Evolutionary conservation across 371 early-diverging fungal genomes (phyloP), one percentile per base, ranked within the genome.

Genomic region (Mortierella sp.): DNA sequence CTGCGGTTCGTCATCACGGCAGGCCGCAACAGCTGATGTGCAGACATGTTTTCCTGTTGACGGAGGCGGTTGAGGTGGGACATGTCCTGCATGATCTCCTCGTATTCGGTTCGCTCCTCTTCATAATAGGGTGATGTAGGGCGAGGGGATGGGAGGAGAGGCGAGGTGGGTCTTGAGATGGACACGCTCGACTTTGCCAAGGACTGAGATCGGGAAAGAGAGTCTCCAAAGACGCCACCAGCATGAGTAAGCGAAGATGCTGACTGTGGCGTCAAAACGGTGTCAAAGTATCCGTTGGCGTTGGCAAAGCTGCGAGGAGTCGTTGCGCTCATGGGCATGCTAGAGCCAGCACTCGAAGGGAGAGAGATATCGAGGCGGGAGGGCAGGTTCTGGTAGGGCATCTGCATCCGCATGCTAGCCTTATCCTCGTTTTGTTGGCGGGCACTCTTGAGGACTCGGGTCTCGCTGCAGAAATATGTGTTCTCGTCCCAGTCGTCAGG

Each of bases 401-500:
- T 35, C n/a, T 76, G 77, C 44, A n/a, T 72, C 32, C 77, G 76
- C 43, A 74, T 74, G 16, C 32, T 73, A 4, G 56, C 70, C 6
- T 70, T 70, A 1, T 71, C 78, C 14, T 71, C 55, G 63, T 68
- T 77, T 16, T 70, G 75, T 60, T 82, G 83, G 6, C 87, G 82
- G 41, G 87, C 87, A 38, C 83, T 86, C 71, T 82, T 82, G 48
- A 86, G 80, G 8, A 77, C 75, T 4, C 87, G 87, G 5, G 87
- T 86, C 44, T 76, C 73, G 54, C 75, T 82, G 71, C 82, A 82
- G 48, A 86, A 77, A 46, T 86, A 86, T 44, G 83, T 75, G 63
- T 86, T 86, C 48, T 86, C 87, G 38, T 86, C 87, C 12, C 80
- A 78, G 43, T 86, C 87, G 27, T 86, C 87, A 18, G 82, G 83